phyloP scores from a whole-genome alignment of 2,329 filamentous ascomycete species.

The Fusarium xyrophilum region DNA sequence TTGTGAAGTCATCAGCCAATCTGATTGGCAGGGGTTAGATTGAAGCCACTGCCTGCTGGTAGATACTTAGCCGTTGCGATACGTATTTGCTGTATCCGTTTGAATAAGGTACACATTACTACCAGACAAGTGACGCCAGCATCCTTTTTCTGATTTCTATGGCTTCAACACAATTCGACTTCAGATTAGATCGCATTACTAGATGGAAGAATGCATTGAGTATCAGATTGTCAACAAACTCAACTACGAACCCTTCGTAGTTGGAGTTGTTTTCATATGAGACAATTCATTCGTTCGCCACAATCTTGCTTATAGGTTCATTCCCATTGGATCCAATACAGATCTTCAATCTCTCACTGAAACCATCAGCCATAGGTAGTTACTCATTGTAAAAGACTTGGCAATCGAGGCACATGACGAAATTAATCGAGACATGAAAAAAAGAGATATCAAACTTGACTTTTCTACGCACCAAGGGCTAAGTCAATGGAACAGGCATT shows the following conservation, averaged over 20 bases:
- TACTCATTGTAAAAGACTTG: background rate
- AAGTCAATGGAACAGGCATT: conserved; percentile 5
- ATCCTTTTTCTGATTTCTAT: background rate
- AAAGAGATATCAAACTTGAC: background rate
- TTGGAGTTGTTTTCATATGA: background rate
- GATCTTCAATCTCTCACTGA: background rate
- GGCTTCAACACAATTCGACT: background rate
- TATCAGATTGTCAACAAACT: background rate
- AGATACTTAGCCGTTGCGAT: background rate
- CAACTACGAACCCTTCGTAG: background rate
- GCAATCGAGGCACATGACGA: background rate
- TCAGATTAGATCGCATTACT: background rate
- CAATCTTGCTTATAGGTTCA: background rate
- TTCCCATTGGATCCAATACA: background rate
- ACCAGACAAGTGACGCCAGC: conserved; percentile 12
- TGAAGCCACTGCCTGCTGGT: conserved; percentile 3
- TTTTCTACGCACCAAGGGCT: background rate
- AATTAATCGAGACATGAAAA: background rate
- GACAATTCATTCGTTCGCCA: conserved; percentile 2
- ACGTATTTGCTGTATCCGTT: background rate
- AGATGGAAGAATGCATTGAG: background rate
- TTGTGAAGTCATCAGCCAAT: conserved; percentile 28
- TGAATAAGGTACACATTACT: too few relatives aligned
- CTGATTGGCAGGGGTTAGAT: conserved; percentile 21
- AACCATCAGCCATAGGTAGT: background rate